phyloP scores from a whole-genome alignment of 768 basidiomycete species.

The Lentinula sp. region DNA sequence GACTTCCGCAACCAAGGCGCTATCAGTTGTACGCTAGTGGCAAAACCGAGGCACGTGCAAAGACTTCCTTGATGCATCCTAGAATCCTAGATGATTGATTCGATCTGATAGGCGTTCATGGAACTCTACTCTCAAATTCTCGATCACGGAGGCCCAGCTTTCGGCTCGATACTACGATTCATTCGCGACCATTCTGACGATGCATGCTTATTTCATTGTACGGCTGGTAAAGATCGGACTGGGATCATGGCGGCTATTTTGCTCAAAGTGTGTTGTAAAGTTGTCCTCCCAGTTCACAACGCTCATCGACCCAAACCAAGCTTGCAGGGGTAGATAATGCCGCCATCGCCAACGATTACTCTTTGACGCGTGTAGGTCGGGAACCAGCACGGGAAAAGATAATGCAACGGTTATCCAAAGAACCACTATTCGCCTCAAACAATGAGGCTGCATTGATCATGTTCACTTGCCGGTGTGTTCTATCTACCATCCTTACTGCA shows the following conservation, averaged over 20 bases:
- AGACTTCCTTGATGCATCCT: not conserved
- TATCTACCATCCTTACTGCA: not conserved
- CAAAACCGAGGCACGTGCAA: slow-evolving; percentile 59
- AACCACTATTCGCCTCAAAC: slow-evolving; percentile 70
- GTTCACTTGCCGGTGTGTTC: slow-evolving; percentile 64
- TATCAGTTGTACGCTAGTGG: slow-evolving; percentile 75
- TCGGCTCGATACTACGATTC: slow-evolving; percentile 68
- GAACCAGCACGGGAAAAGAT: slow-evolving; percentile 73
- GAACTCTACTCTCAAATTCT: slow-evolving; percentile 77
- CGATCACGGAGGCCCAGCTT: slow-evolving; percentile 63
- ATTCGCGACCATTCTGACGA: slow-evolving; percentile 64
- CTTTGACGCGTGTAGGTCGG: slow-evolving; percentile 71
- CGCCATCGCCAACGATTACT: slow-evolving; percentile 65
- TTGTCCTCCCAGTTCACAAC: not conserved
- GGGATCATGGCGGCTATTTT: slow-evolving; percentile 71
- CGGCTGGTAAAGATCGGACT: slow-evolving; percentile 82
- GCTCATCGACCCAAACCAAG: slow-evolving; percentile 27
- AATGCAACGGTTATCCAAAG: slow-evolving; percentile 59
- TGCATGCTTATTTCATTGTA: slow-evolving; percentile 72
- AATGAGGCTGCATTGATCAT: slow-evolving; percentile 76
- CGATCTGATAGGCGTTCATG: slow-evolving; percentile 59
- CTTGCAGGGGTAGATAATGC: slow-evolving; percentile 68
- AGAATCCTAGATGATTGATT: not conserved
- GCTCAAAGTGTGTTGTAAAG: slow-evolving; percentile 44
- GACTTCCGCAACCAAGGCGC: slow-evolving; percentile 33